Evolutionary conservation across 2,329 filamentous ascomycete species (phyloP), one percentile per base, ranked within the genome.

Genomic region (Coniochaeta hoffmannii): DNA sequence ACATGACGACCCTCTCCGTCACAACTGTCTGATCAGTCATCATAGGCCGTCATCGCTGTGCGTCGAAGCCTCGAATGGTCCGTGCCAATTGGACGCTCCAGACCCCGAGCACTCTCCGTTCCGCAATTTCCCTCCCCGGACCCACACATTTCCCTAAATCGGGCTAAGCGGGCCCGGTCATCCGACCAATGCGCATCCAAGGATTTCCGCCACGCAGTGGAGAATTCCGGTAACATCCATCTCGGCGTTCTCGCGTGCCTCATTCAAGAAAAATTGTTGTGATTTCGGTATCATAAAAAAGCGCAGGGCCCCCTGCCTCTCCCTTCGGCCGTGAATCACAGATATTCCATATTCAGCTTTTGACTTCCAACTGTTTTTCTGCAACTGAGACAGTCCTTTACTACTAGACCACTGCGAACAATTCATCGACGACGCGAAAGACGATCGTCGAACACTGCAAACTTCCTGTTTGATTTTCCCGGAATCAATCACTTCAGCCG

Each of bases 81-180:
- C 41, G 41, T 46, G 41, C 41, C 41, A n/a, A 46, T 46, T 46
- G 41, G 41, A 46, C 41, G 41, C 41, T 28, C 41, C 41, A 46
- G 41, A 46, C 41, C 24, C 41, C 41, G 41, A 46, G n/a, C 12
- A 2, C 41, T n/a, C 22, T 28, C 31, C 49, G 26, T 51, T 51
- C 49, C 49, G 49, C 26, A 34, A 32, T 51, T 34, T 51, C 12
- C 31, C 49, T 34, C 31, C 19, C 24, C 24, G 31, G 49, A 51
- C 49, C 49, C 49, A 24, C 28, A n/a, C 26, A 12, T 19, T 19
- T 15, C 17, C 15, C 26, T 51, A 19, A 14, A 51, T 34, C n/a
- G 5, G 49, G 49, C 15, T 12, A 51, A 51, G 10, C 22, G 10
- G 26, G 28, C 28, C 15, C 32, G 15, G 30, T 34, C 15, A 32